Base-by-base conservation (phyloP, 1,284 basidiomycete genomes). In the Paramarasmius palmivorus region DNA sequence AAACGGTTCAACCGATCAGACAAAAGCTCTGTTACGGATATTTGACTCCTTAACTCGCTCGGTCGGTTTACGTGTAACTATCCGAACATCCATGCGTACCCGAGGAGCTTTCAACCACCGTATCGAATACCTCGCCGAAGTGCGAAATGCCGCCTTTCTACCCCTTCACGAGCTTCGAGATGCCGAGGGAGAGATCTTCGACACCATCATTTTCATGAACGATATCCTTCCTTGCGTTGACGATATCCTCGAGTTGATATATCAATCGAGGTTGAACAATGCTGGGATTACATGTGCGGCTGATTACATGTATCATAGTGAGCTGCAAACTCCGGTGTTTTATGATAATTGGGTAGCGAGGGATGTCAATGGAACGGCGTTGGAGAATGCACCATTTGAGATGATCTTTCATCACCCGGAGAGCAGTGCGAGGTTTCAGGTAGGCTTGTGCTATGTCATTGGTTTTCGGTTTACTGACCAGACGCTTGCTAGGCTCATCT, bases 261-360 rank as follows among this genome's bases (percentile, higher is more conserved):
- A 89, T 90, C 95, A 98, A 71, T 88, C 83, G 63, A 79, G 95
- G 49, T 72, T 77, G 57, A 94, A 97, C 71, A 97, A 96, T 70
- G 95, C 95, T 0, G 95, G 95, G 14, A 95, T 97, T 67, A 97
- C 95, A 17, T 97, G 95, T 66, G 95, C 95, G 0, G 88, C 94
- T 1, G 95, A 98, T 70, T 97, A 97, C 74, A 97, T 97, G 92
- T 98, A 93, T 74, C 95, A 97, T 73, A 85, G 94, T 44, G 93
- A 96, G 54, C 90, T 97, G 57, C 89, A 69, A 17, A 79, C 92
- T 0, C 94, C 94, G 1, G 94, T 97, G 20, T 97, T 97, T 72
- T 96, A 97, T 74, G 95, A 97, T 68, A 97, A 96, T 71, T 97
- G 95, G 95, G 95, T 98, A 34, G 94, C 95, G 1, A 83, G 95